A percentile compares a stretch with the other conserved stretches of the same genome.
Evolutionary conservation across 73 alveolate genomes (phyloP).

Genomic region (Paraurostyla sp.): DNA sequence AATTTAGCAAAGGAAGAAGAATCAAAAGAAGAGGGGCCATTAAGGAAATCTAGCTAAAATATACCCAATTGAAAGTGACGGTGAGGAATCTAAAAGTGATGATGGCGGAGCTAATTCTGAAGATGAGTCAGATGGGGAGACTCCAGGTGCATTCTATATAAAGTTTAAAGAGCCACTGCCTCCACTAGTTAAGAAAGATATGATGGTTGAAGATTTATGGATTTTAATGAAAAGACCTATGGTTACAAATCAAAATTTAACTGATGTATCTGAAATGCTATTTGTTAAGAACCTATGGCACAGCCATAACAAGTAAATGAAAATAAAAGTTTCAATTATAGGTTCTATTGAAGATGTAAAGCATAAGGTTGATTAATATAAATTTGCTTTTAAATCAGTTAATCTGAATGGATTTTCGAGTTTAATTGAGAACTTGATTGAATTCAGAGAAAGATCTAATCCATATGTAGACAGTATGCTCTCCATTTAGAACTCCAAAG

Average conservation of each 20-base stretch:
- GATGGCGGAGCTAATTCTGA: slow-evolving; percentile 13
- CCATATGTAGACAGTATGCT: slow-evolving; percentile 69
- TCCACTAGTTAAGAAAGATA: slow-evolving; percentile 54
- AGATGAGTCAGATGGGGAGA: slow-evolving; percentile 41
- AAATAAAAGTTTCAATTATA: slow-evolving; percentile 56
- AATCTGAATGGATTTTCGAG: slow-evolving; percentile 53
- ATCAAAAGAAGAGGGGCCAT: background rate
- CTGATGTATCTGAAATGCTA: slow-evolving; percentile 60
- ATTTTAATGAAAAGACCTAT: slow-evolving; percentile 63
- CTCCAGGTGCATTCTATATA: slow-evolving; percentile 55
- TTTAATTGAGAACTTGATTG: slow-evolving; percentile 60
- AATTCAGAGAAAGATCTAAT: slow-evolving; percentile 54
- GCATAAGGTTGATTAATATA: slow-evolving; percentile 18
- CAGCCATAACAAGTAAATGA: slow-evolving; percentile 33
- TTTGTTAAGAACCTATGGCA: slow-evolving; percentile 71
- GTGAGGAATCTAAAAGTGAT: background rate
- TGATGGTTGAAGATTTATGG: slow-evolving; percentile 76
- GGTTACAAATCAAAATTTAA: slow-evolving; percentile 36
- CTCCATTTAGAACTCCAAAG: slow-evolving; percentile 18
- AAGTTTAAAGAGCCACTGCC: slow-evolving; percentile 37
- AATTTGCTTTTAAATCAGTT: slow-evolving; percentile 69
- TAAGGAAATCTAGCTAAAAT: background rate
- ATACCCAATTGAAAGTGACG: slow-evolving; percentile 12
- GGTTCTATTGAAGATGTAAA: slow-evolving; percentile 48
- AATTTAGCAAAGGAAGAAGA: slow-evolving; percentile 39